These are phyloP conservation scores for Ustilago nuda DNA, from an alignment of 1,284 basidiomycete species.

Conservation along the genomic window DNA sequence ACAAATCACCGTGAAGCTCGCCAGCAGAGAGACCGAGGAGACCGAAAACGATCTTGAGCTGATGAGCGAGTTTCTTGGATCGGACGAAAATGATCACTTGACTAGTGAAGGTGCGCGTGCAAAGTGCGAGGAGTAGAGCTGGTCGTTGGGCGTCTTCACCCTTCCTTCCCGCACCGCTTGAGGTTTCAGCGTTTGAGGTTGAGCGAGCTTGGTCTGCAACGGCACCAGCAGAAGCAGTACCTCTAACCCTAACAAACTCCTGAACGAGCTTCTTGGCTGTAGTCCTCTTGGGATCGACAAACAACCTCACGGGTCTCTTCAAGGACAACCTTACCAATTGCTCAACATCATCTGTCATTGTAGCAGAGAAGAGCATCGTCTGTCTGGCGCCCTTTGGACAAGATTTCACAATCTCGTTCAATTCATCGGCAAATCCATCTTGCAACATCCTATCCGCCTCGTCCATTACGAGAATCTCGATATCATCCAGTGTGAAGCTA, in stretches of 20 bases:
- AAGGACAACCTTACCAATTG: constrained; percentile 92
- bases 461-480: constrained; percentile 99
- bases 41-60: constrained; percentile 91
- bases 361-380: constrained; percentile 92
- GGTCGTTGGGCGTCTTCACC: constrained; percentile 94
- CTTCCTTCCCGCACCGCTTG: constrained; percentile 7
- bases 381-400: constrained; percentile 75
- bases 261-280: constrained; percentile 91
- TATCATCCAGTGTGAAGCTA: constrained; percentile 89
- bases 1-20: constrained; percentile 95
- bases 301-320: constrained; percentile 80
- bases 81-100: constrained; percentile 99
- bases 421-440: constrained; percentile 93
- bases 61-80: constrained; percentile 97
- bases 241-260: constrained; percentile 77
- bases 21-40: constrained; percentile 87
- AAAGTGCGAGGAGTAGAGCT: constrained; percentile 87
- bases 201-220: constrained; percentile 78
- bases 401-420: constrained; percentile 93
- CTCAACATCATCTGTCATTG: constrained; percentile 97
- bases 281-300: constrained; percentile 91
- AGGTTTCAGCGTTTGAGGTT: neutral
- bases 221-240: constrained; percentile 67
- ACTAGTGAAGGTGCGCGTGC: constrained; percentile 84
- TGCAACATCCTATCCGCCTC: constrained; percentile 99